Conservation (phyloP, 208 protist species). For the Naegleria lovaniensis region DNA sequence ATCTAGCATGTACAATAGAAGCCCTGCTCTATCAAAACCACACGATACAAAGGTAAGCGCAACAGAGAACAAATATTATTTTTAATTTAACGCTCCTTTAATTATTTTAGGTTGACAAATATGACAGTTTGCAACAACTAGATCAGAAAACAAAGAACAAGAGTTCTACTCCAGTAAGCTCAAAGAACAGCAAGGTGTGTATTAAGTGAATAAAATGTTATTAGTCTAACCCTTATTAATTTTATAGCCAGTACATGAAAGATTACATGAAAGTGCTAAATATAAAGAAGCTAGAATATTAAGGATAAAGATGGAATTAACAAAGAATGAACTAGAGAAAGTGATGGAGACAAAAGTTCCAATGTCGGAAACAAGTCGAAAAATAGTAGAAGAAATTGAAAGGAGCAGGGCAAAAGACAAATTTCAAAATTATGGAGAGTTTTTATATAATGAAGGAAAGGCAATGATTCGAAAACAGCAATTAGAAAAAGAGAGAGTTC, state of each 20-base stretch:
- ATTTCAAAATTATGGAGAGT: conserved; percentile 23
- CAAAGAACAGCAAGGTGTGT: not conserved
- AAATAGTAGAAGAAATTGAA: not conserved
- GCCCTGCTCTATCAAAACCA: not conserved
- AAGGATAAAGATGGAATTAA: not conserved
- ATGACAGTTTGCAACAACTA: not conserved
- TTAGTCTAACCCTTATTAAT: not conserved
- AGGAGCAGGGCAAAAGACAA: not conserved
- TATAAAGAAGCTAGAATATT: conserved; percentile 11
- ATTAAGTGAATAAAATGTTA: not conserved
- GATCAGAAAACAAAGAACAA: not conserved
- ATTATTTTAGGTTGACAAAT: not conserved
- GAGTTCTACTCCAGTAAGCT: not conserved
- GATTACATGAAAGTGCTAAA: conserved; percentile 17
- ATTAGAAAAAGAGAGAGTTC: not conserved
- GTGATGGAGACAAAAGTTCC: not conserved
- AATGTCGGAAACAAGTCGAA: not conserved
- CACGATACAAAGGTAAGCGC: too few species aligned
- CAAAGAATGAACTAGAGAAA: not conserved
- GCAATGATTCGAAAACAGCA: not conserved
- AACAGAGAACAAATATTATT: not conserved
- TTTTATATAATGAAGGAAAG: not conserved
- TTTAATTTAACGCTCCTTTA: too few species aligned
- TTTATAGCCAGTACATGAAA: not conserved
- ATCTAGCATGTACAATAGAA: not conserved